These are phyloP conservation scores for Bipolaris zeicola DNA, from an alignment of 2,329 filamentous ascomycete species.

Conservation along the genomic window DNA sequence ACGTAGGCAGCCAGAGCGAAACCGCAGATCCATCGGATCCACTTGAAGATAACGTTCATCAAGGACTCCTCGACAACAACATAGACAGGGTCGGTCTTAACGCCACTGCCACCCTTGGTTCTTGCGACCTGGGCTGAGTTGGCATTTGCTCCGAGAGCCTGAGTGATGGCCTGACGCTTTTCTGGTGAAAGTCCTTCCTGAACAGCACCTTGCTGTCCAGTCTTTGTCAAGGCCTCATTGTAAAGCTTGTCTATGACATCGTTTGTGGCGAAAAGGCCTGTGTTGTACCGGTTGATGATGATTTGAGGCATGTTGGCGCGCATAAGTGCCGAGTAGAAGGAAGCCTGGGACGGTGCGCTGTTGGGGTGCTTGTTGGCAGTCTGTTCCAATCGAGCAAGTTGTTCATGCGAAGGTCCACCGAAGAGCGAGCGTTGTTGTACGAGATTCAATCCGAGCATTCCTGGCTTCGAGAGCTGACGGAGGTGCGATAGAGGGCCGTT, in stretches of 20 bases:
- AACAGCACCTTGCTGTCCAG: conserved; percentile 56
- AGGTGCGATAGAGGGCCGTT: conserved; percentile 41
- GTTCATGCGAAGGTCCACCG: conserved; percentile 56
- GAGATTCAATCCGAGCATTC: conserved; percentile 47
- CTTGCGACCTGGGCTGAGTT: conserved; percentile 69
- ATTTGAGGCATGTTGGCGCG: conserved; percentile 94
- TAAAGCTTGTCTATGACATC: conserved; percentile 78
- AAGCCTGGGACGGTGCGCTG: conserved; percentile 86
- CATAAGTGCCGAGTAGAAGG: conserved; percentile 89
- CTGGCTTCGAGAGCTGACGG: conserved; percentile 36
- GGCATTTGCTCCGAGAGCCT: conserved; percentile 76
- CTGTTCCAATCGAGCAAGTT: conserved; percentile 85
- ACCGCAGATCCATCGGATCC: conserved; percentile 83
- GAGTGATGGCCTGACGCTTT: conserved; percentile 77
- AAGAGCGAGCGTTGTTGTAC: conserved; percentile 54
- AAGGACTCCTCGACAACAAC: conserved; percentile 93
- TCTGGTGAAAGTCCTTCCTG: conserved; percentile 57
- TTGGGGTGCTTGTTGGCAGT: conserved; percentile 90
- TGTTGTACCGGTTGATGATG: conserved; percentile 86
- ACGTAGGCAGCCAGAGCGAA: conserved; percentile 82
- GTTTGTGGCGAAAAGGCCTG: conserved; percentile 82
- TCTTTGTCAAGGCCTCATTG: conserved; percentile 70
- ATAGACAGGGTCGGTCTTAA: conserved; percentile 85
- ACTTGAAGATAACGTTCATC: conserved; percentile 80
- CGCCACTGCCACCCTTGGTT: conserved; percentile 65